phyloP scores from a whole-genome alignment of 345 rosid genomes.

The Litchi chinensis region DNA sequence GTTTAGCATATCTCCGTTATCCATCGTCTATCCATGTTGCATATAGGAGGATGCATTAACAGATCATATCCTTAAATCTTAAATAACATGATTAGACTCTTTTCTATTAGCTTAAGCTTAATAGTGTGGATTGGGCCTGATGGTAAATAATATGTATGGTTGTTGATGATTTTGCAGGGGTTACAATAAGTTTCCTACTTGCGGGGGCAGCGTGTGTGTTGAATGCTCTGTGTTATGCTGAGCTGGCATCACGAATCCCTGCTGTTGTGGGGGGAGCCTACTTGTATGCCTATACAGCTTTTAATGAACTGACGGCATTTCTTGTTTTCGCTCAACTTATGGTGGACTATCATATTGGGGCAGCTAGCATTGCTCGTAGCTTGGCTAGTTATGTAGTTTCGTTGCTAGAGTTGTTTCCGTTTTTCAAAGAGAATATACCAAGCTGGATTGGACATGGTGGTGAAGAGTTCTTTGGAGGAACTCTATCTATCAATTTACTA shows the following conservation, averaged over 20 bases:
- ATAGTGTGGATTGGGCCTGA: too few species aligned
- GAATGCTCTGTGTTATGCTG: conserved; percentile 96
- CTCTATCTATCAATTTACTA: conserved; percentile 74
- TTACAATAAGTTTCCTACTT: conserved; percentile 77
- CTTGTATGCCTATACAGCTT: conserved; percentile 77
- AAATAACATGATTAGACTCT: too few species aligned
- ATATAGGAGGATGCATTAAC: too few species aligned
- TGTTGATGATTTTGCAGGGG: conserved; percentile 54
- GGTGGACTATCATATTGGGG: conserved; percentile 96
- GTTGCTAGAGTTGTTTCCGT: conserved; percentile 71
- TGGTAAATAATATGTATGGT: background rate
- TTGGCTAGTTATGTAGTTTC: conserved; percentile 79
- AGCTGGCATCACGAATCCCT: conserved; percentile 83
- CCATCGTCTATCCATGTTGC: too few species aligned
- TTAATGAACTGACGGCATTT: conserved; percentile 91
- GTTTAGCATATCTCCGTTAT: too few species aligned
- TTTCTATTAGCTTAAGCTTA: too few species aligned
- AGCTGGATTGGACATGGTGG: conserved; percentile 87
- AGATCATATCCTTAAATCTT: too few species aligned
- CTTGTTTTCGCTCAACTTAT: conserved; percentile 89
- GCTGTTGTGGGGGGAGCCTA: conserved; percentile 99
- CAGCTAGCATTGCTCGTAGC: conserved; percentile 96
- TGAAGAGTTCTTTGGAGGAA: conserved; percentile 74
- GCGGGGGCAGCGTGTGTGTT: conserved; percentile 91
- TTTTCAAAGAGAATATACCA: conserved; percentile 62